phyloP scores from a whole-genome alignment of 495 filamentous ascomycete genomes.

The Parachaetomium inaequale region DNA sequence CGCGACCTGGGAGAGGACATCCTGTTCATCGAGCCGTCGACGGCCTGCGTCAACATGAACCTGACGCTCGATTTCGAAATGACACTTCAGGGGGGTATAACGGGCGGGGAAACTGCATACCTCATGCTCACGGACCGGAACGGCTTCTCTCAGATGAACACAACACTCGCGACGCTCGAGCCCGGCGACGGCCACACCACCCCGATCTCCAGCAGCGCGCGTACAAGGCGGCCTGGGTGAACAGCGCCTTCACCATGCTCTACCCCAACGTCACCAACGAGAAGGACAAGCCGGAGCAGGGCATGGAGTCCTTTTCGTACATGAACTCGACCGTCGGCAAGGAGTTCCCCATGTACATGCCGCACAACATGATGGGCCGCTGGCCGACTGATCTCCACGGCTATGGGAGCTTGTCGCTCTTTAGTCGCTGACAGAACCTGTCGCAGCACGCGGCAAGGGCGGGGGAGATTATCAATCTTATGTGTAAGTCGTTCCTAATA shows the following conservation, averaged over 20 bases:
- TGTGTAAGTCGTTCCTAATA: too few relatives aligned
- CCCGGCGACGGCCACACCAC: too few relatives aligned
- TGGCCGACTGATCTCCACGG: not conserved
- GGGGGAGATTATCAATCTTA: slow-evolving; percentile 37
- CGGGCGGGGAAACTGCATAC: too few relatives aligned
- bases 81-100: too few relatives aligned
- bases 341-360: slow-evolving; percentile 22
- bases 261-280: slow-evolving; percentile 27
- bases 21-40: slow-evolving; percentile 45
- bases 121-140: slow-evolving; percentile 36
- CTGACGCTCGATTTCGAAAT: slow-evolving; percentile 44
- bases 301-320: slow-evolving; percentile 28
- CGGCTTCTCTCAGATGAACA: slow-evolving; percentile 39
- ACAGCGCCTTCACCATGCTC: slow-evolving; percentile 30
- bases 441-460: slow-evolving; percentile 13
- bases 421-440: slow-evolving; percentile 34
- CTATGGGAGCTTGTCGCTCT: slow-evolving; percentile 32
- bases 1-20: slow-evolving; percentile 43
- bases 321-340: slow-evolving; percentile 35
- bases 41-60: slow-evolving; percentile 44
- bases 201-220: slow-evolving; percentile 34
- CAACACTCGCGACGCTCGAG: too few relatives aligned
- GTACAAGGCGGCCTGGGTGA: slow-evolving; percentile 44
- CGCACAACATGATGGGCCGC: not conserved
- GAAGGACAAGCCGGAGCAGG: not conserved